These are phyloP conservation scores for Talaromyces sp. DNA, from an alignment of 2,329 filamentous ascomycete genomes.

Conservation along the genomic window DNA sequence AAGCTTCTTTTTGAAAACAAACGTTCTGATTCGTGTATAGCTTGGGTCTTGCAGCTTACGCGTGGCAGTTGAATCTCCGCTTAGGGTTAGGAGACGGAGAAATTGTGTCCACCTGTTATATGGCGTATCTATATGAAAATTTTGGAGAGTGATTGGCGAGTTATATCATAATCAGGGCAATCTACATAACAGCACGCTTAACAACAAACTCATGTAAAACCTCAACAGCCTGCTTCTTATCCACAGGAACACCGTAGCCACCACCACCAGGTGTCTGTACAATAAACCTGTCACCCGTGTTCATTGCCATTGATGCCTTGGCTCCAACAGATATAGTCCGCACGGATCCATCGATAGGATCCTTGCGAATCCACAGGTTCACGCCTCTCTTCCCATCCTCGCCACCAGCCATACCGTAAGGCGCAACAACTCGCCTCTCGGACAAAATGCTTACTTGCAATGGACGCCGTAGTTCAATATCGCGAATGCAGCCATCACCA, in stretches of 20 bases:
- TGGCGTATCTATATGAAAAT: neutral
- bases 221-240: constrained; percentile 36
- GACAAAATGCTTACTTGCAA: constrained; percentile 78
- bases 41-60: neutral
- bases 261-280: constrained; percentile 58
- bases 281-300: constrained; percentile 60
- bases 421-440: constrained; percentile 71
- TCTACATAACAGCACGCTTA: constrained; percentile 30
- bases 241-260: constrained; percentile 37
- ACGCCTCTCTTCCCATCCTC: constrained; percentile 74
- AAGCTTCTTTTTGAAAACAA: constrained; percentile 1
- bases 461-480: constrained; percentile 80
- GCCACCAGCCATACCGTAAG: constrained; percentile 82
- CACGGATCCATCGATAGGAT: constrained; percentile 56
- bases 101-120: constrained; percentile 30
- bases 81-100: constrained; percentile 24
- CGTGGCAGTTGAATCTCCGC: neutral
- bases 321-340: constrained; percentile 59
- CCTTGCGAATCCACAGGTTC: constrained; percentile 82
- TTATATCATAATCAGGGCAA: neutral
- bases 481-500: constrained; percentile 73
- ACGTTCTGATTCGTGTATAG: neutral
- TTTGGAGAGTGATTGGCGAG: neutral
- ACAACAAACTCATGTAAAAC: constrained; percentile 20
- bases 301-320: constrained; percentile 63